Evolutionary conservation across 257 asterid genomes (phyloP).

Genomic region (Leptodermis oblonga): DNA sequence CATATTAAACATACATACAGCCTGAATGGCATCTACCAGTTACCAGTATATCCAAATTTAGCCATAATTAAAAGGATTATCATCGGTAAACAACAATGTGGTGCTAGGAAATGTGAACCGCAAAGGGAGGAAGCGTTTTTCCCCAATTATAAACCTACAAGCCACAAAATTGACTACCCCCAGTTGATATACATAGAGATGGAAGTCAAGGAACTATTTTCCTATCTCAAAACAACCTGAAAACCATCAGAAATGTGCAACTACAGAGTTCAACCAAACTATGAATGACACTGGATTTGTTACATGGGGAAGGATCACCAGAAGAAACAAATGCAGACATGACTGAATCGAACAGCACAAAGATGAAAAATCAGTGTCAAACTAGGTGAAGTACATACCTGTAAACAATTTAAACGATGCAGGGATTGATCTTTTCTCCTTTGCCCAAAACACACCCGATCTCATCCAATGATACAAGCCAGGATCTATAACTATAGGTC

Average conservation of each 20-base stretch:
- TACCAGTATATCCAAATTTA: not conserved
- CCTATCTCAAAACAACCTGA: not conserved
- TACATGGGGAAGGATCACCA: not conserved
- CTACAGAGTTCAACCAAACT: not conserved
- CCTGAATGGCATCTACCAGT: not conserved
- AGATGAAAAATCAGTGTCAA: not conserved
- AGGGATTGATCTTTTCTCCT: conserved; percentile 83
- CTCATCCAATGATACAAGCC: conserved; percentile 80
- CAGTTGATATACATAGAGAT: not conserved
- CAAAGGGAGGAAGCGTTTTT: not conserved
- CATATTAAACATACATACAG: not conserved
- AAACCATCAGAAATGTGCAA: not conserved
- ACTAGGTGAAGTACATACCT: conserved; percentile 32
- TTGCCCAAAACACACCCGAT: conserved; percentile 98
- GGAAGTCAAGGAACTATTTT: not conserved
- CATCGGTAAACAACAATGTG: not conserved
- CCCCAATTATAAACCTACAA: not conserved
- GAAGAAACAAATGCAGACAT: not conserved
- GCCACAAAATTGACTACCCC: not conserved
- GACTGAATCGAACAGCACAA: not conserved
- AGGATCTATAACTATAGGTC: conserved; percentile 86
- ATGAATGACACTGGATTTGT: not conserved
- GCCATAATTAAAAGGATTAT: not conserved
- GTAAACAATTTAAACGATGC: conserved; percentile 85
- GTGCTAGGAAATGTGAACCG: not conserved